Evolutionary conservation across 2,329 filamentous ascomycete species (phyloP).

Genomic region (Talaromyces sp.): DNA sequence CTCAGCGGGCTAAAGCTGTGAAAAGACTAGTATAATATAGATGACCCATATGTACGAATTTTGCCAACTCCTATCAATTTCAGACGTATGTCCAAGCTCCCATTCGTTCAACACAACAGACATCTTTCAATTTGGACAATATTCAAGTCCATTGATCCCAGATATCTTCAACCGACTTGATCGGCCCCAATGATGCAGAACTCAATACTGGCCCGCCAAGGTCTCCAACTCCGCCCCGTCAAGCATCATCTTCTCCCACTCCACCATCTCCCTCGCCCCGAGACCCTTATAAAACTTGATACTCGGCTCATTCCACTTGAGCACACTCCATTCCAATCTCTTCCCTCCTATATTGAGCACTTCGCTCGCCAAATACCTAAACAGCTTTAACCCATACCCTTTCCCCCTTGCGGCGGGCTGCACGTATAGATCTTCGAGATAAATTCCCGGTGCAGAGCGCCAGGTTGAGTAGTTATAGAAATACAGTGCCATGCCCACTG

Average conservation of each 20-base stretch:
- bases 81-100: too few relatives aligned
- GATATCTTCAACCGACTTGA: too few relatives aligned
- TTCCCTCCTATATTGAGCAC: constrained; percentile 66
- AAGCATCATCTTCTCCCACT: constrained; percentile 51
- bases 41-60: too few relatives aligned
- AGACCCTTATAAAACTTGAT: constrained; percentile 72
- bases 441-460: constrained; percentile 81
- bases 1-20: too few relatives aligned
- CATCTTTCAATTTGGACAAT: too few relatives aligned
- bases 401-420: constrained; percentile 64
- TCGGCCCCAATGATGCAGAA: too few relatives aligned
- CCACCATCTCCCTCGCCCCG: constrained; percentile 45
- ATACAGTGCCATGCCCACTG: constrained; percentile 80
- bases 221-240: constrained; percentile 43
- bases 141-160: too few relatives aligned
- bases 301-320: constrained; percentile 89
- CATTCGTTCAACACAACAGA: too few relatives aligned
- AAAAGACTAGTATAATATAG: too few relatives aligned
- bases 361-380: constrained; percentile 75
- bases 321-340: constrained; percentile 82
- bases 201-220: constrained; percentile 30
- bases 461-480: constrained; percentile 97
- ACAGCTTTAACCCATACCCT: constrained; percentile 74
- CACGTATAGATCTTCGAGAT: constrained; percentile 92
- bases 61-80: too few relatives aligned